Evolutionary conservation across 139 green algal species (phyloP).

Genomic region (Nannochloris sp.): DNA sequence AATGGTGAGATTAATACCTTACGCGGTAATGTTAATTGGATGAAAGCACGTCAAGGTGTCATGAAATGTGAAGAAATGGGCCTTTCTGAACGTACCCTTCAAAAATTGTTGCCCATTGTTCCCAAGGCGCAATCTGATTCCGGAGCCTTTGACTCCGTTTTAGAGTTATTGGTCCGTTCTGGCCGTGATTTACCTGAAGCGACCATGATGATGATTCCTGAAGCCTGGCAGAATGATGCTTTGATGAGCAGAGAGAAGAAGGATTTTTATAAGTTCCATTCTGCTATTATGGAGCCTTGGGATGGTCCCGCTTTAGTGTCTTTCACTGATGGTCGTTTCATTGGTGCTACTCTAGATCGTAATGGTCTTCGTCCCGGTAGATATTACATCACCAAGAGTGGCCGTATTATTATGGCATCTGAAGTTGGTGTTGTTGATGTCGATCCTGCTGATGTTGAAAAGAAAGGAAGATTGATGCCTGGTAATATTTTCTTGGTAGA

Average conservation of each 20-base stretch:
- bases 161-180: conserved; percentile 80
- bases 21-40: conserved; percentile 83
- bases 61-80: conserved; percentile 68
- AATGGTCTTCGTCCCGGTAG: conserved; percentile 93
- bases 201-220: conserved; percentile 97
- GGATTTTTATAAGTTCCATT: conserved; percentile 88
- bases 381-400: conserved; percentile 89
- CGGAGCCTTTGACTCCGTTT: conserved; percentile 79
- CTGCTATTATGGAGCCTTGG: conserved; percentile 95
- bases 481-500: conserved; percentile 97
- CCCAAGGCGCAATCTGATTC: conserved; percentile 74
- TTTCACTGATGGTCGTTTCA: conserved; percentile 89
- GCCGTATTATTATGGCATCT: conserved; percentile 53
- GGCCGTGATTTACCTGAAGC: conserved; percentile 78
- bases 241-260: conserved; percentile 73
- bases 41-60: conserved; percentile 82
- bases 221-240: conserved; percentile 88
- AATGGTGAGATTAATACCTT: conserved; percentile 91
- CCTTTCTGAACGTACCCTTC: conserved; percentile 55
- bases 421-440: conserved; percentile 94
- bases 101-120: conserved; percentile 79
- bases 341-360: conserved; percentile 91
- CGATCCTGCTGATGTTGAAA: conserved; percentile 58
- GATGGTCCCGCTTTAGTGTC: conserved; percentile 87
- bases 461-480: conserved; percentile 90